phyloP scores from a whole-genome alignment of 2,329 filamentous ascomycete species.

The Penicillium crustosum region DNA sequence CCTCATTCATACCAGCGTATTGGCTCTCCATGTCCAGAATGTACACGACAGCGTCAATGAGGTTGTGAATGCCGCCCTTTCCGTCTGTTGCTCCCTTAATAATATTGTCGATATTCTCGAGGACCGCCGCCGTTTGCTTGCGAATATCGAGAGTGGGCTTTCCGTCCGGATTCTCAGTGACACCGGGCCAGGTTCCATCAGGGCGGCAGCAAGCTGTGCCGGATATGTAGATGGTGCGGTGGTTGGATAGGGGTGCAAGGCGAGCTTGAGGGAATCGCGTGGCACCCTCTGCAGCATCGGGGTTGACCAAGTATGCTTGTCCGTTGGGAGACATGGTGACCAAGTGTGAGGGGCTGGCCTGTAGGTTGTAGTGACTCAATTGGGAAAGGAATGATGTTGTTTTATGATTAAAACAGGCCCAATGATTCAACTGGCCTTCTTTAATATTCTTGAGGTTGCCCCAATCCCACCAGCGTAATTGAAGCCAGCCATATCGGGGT shows the following conservation, averaged over 20 bases:
- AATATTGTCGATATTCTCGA: slow-evolving; percentile 41
- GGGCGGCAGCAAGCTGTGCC: slow-evolving; percentile 39
- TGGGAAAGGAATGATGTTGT: too few relatives aligned
- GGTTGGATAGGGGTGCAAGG: slow-evolving; percentile 30
- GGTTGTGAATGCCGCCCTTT: slow-evolving; percentile 36
- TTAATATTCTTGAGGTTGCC: not conserved
- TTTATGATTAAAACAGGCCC: not conserved
- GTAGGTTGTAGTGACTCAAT: not conserved
- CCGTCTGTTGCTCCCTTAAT: slow-evolving; percentile 40
- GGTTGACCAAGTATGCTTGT: slow-evolving; percentile 36
- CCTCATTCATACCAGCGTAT: slow-evolving; percentile 49
- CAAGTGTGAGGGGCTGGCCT: not conserved
- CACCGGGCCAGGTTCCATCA: slow-evolving; percentile 40
- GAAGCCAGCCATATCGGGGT: not conserved
- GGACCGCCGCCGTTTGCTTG: slow-evolving; percentile 42
- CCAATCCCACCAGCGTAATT: not conserved
- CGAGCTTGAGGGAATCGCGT: slow-evolving; percentile 41
- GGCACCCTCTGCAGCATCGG: slow-evolving; percentile 26
- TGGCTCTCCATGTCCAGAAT: slow-evolving; percentile 45
- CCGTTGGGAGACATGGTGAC: slow-evolving; percentile 36
- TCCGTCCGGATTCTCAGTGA: slow-evolving; percentile 39
- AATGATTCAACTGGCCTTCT: not conserved
- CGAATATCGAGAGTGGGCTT: slow-evolving; percentile 38
- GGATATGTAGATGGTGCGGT: slow-evolving; percentile 44
- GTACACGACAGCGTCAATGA: slow-evolving; percentile 41